These are phyloP conservation scores for Yarrowia sp. DNA, from an alignment of 805 yeast genomes.

Conservation along the genomic window DNA sequence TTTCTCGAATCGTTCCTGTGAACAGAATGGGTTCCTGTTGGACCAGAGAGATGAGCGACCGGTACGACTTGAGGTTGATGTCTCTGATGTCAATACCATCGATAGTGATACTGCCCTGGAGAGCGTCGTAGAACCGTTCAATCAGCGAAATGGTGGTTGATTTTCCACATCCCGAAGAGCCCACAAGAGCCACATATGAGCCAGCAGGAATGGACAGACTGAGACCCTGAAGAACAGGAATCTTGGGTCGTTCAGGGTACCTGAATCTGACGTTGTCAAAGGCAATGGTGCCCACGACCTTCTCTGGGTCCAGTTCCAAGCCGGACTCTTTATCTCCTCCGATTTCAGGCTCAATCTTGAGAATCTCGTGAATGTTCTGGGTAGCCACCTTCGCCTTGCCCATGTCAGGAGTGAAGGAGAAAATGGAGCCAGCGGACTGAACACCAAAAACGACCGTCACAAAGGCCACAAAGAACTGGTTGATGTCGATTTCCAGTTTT, in stretches of 20 bases:
- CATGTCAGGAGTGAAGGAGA: constrained; percentile 55
- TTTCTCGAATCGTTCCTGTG: constrained; percentile 62
- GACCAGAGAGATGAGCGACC: constrained; percentile 63
- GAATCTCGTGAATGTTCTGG: constrained; percentile 47
- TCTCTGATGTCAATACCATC: constrained; percentile 60
- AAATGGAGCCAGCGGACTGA: constrained; percentile 53
- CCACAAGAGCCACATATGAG: constrained; percentile 69
- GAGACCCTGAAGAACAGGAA: constrained; percentile 60
- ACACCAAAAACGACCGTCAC: constrained; percentile 53
- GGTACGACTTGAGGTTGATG: constrained; percentile 58
- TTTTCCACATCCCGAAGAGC: constrained; percentile 71
- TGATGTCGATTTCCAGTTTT: constrained; percentile 46
- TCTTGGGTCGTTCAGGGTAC: constrained; percentile 67
- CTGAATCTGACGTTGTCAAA: constrained; percentile 66
- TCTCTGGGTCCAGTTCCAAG: constrained; percentile 44
- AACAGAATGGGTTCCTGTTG: constrained; percentile 68
- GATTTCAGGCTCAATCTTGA: constrained; percentile 47
- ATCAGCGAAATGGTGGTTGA: constrained; percentile 61
- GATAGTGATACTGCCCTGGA: constrained; percentile 57
- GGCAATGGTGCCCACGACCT: constrained; percentile 60
- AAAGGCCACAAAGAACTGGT: constrained; percentile 53
- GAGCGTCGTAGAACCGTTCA: constrained; percentile 60
- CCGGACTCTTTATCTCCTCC: constrained; percentile 44
- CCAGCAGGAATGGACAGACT: constrained; percentile 57
- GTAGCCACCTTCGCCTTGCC: constrained; percentile 54